These are phyloP conservation scores for Citrus cavaleriei DNA, from an alignment of 345 rosid species.

Conservation along the genomic window DNA sequence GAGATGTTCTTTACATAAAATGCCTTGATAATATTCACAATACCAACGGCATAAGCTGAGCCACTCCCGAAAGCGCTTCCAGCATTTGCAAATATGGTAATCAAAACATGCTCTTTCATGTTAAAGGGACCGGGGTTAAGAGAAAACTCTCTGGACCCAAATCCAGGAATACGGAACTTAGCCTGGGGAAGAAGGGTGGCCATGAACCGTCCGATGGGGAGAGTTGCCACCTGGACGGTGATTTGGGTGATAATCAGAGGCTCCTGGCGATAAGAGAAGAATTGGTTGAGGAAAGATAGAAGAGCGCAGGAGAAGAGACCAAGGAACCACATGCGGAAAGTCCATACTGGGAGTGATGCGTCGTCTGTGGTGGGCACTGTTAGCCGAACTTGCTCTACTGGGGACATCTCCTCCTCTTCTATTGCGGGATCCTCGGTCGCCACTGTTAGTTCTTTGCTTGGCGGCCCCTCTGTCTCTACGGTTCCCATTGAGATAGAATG, in stretches of 20 bases:
- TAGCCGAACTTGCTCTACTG: conserved; percentile 23
- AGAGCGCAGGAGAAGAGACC: conserved; percentile 24
- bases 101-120: conserved; percentile 35
- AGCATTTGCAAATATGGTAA: conserved; percentile 37
- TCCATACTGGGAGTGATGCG: conserved; percentile 25
- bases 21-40: conserved; percentile 33
- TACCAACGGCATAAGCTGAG: conserved; percentile 38
- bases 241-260: conserved; percentile 27
- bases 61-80: conserved; percentile 26
- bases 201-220: conserved; percentile 41
- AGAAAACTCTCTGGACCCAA: conserved; percentile 24
- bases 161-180: conserved; percentile 26
- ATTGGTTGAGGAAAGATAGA: conserved; percentile 28
- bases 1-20: conserved; percentile 28
- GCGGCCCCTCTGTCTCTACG: conserved; percentile 9
- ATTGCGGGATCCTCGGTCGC: not conserved
- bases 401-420: conserved; percentile 17
- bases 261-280: conserved; percentile 24
- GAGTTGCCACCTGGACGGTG: conserved; percentile 31
- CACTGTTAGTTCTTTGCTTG: not conserved
- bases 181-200: conserved; percentile 25
- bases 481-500: conserved; percentile 11
- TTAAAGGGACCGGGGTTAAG: conserved; percentile 39
- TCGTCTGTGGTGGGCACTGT: conserved; percentile 27
- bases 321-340: conserved; percentile 32